These are phyloP conservation scores for Leccinum subgranulosum DNA, from an alignment of 768 basidiomycete genomes.

Conservation along the genomic window DNA sequence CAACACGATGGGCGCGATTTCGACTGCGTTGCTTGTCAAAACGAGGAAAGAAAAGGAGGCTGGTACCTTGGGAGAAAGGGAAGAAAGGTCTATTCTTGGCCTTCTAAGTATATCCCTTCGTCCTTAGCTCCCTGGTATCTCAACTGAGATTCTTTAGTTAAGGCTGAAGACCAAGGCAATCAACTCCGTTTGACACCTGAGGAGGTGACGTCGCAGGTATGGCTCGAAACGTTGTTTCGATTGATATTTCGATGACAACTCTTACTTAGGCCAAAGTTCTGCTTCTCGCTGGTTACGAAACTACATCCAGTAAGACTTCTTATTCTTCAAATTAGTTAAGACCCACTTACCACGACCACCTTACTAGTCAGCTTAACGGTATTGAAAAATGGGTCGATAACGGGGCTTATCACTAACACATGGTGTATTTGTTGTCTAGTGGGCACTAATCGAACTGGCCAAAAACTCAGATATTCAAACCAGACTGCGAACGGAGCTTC, in stretches of 20 bases:
- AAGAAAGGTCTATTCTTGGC: conserved; percentile 39
- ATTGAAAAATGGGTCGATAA: not conserved
- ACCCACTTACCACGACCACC: not conserved
- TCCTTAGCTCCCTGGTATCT: not conserved
- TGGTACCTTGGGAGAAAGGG: conserved; percentile 24
- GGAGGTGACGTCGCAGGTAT: conserved; percentile 38
- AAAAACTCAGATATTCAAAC: conserved; percentile 43
- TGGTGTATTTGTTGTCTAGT: conserved; percentile 18
- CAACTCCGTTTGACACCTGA: conserved; percentile 36
- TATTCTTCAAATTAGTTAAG: not conserved
- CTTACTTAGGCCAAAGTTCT: conserved; percentile 34
- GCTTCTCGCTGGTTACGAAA: conserved; percentile 40
- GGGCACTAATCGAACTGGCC: conserved; percentile 57
- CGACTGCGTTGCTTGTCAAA: conserved; percentile 31
- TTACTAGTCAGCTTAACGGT: conserved; percentile 12
- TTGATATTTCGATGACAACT: not conserved
- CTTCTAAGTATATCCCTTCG: conserved; percentile 28
- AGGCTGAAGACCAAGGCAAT: conserved; percentile 30
- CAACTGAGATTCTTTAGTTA: conserved; percentile 27
- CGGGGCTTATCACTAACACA: not conserved
- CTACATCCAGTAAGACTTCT: conserved; percentile 33
- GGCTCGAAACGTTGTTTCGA: not conserved
- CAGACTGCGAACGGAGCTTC: conserved; percentile 49
- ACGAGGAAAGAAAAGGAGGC: conserved; percentile 33
- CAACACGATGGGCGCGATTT: conserved; percentile 32